phyloP scores from a whole-genome alignment of 164 flowering plant species.

The Umbellularia californica region DNA sequence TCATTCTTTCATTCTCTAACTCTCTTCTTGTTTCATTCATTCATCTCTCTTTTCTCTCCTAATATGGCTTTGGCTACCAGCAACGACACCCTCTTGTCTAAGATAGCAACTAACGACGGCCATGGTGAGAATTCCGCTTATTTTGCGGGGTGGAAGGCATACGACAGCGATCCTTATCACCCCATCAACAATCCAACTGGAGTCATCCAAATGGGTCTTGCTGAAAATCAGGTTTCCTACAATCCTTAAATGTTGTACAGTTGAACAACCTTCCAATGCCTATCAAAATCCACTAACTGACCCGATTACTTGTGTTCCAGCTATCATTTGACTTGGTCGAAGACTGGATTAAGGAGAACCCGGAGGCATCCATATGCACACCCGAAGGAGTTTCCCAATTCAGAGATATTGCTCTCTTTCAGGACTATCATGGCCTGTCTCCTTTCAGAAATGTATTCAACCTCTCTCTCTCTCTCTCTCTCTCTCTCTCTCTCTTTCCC shows the following conservation, averaged over 20 bases:
- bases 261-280: too few species aligned
- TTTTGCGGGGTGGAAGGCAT: constrained; percentile 36
- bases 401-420: constrained; percentile 61
- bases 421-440: constrained; percentile 84
- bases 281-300: neutral
- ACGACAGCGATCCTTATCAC: constrained; percentile 27
- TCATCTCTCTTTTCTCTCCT: neutral
- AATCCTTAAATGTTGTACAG: neutral
- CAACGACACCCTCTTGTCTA: constrained; percentile 13
- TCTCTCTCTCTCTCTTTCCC: neutral
- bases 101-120: constrained; percentile 24
- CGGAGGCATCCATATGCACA: constrained; percentile 68
- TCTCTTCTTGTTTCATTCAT: neutral
- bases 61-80: neutral
- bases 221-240: constrained; percentile 31
- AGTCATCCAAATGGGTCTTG: constrained; percentile 35
- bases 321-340: constrained; percentile 60
- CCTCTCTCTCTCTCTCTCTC: neutral
- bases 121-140: constrained; percentile 29
- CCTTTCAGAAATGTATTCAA: constrained; percentile 67
- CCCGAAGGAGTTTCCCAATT: constrained; percentile 51
- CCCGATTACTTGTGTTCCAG: constrained; percentile 30
- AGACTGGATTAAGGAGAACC: constrained; percentile 66
- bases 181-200: constrained; percentile 22
- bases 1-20: neutral